Conservation (phyloP, 805 yeast species). For the Blastobotrys americana region DNA sequence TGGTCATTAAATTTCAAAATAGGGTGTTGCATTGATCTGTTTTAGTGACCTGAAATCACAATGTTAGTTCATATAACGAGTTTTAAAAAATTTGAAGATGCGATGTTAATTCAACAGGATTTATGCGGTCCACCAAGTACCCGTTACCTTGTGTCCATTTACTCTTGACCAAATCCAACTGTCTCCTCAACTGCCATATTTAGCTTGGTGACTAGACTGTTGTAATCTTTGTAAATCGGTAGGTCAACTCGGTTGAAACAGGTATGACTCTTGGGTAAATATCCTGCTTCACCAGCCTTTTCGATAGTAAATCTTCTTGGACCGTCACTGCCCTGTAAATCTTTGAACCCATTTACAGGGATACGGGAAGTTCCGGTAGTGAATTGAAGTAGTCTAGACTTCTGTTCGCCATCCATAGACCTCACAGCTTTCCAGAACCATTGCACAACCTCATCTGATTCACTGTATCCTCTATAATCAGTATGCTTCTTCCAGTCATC, state of each 20-base stretch:
- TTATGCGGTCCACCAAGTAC: too few species aligned
- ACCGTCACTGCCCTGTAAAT: conserved; percentile 97
- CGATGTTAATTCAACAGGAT: too few species aligned
- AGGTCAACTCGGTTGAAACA: conserved; percentile 98
- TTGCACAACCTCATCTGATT: conserved; percentile 90
- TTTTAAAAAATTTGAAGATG: too few species aligned
- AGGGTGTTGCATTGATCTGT: too few species aligned
- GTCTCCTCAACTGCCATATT: conserved; percentile 98
- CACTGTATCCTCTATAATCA: conserved; percentile 96
- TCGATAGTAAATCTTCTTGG: conserved; percentile 98
- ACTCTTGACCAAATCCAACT: conserved; percentile 98
- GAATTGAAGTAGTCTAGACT: conserved; percentile 90
- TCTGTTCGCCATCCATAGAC: conserved; percentile 94
- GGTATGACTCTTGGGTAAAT: conserved; percentile 93
- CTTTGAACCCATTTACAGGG: conserved; percentile 98
- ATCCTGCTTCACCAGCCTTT: conserved; percentile 90
- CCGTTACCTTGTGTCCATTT: conserved; percentile 18
- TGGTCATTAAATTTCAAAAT: too few species aligned
- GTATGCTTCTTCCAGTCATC: conserved; percentile 99
- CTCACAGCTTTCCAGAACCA: conserved; percentile 97
- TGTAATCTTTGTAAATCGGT: conserved; percentile 86
- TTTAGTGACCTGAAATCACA: too few species aligned
- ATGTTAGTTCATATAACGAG: too few species aligned
- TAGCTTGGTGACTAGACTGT: conserved; percentile 77
- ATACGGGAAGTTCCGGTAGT: conserved; percentile 99